Evolutionary conservation across 1,139 yeast species (phyloP).

Genomic region (Hemisphaericaspora subhashii): DNA sequence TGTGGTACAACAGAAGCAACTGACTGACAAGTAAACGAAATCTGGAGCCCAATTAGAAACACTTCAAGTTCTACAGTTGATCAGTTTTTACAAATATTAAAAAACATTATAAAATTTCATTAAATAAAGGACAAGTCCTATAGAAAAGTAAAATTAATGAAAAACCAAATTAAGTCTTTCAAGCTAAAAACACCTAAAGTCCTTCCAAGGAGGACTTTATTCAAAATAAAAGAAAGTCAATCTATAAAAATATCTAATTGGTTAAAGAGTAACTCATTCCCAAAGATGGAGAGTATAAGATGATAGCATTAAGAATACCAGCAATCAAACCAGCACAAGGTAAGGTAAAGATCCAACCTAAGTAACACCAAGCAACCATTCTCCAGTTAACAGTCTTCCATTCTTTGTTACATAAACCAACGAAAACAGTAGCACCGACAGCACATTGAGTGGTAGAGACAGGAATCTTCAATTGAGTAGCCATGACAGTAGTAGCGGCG

Average conservation of each 20-base stretch:
- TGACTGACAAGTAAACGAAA: too few species aligned
- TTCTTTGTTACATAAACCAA: conserved; percentile 71
- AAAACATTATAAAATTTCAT: too few species aligned
- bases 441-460: conserved; percentile 79
- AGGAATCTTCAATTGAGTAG: conserved; percentile 70
- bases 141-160: neutral
- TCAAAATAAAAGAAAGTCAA: neutral
- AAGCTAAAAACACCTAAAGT: too few species aligned
- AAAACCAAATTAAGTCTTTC: neutral
- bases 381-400: conserved; percentile 72
- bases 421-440: conserved; percentile 78
- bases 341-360: conserved; percentile 72
- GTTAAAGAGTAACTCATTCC: conserved; percentile 34
- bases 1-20: too few species aligned
- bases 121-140: too few species aligned
- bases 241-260: neutral
- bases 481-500: conserved; percentile 73
- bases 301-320: conserved; percentile 65
- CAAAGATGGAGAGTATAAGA: conserved; percentile 63
- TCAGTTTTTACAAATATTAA: too few species aligned
- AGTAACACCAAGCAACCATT: conserved; percentile 70
- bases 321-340: conserved; percentile 76
- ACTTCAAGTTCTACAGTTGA: too few species aligned
- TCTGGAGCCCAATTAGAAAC: too few species aligned
- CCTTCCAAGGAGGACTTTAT: too few species aligned